Base-by-base conservation (phyloP, 805 yeast genomes). In the Lipomyces starkeyi region DNA sequence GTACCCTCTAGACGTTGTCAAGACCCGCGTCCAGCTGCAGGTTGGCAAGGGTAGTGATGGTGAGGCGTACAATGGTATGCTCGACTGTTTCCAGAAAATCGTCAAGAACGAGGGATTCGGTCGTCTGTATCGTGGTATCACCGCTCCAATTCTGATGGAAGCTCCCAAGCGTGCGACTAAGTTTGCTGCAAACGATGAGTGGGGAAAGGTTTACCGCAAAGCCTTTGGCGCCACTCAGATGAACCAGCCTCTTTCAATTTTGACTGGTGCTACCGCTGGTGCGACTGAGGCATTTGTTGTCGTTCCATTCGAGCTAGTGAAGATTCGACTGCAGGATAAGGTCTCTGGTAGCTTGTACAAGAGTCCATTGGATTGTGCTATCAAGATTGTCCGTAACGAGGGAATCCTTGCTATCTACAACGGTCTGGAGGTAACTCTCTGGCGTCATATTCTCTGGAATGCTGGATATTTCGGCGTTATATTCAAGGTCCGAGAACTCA, bases 81-180 rank as follows among this genome's bases (percentile, higher is more conserved):
- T 93, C 68, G 95, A 91, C 77, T 91, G 97, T 78, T 80, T 95
- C 74, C 80, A 84, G 71, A 93, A 93, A 80, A 94, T 95, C 74
- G 85, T 95, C 74, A 87, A 86, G 75, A 88, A 86, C 73, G 99
- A 95, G 80, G 99, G 99, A 62, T 84, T 87, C 55, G 80, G 89
- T 11, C 84, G 95, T 71, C 85, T 94, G 67, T 95, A 95, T 81
- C 88, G 93, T 77, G 99, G 99, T 73, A 95, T 95, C 75, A 82
- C 91, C 37, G 97, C 99, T 29, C 99, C 99, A 43, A 91, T 95
- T 74, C 83, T 95, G 76, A 95, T 95, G 99, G 99, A 95, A 80
- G 99, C 98, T 14, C 99, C 99, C 72, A 95, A 95, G 84, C 71
- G 99, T 83, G 99, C 99, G 55, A 93, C 97, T 73, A 95, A 95